Conservation (phyloP, 1,284 basidiomycete species). For the Rhodotorula sp. region DNA sequence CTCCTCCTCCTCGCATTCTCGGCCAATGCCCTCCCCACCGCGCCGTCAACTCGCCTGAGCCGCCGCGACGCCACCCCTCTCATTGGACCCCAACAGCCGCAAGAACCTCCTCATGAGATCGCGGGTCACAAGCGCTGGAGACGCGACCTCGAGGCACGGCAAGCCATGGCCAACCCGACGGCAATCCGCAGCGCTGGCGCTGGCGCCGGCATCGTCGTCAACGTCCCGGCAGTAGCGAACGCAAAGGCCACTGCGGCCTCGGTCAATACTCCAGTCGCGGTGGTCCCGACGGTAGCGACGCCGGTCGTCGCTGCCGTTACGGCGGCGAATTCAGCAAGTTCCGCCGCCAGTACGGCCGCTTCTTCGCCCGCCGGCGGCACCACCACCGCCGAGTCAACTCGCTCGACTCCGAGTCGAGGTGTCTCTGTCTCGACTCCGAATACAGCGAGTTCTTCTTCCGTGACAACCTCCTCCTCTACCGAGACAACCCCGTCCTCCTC, state of each 20-base stretch:
- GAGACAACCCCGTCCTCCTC: not conserved
- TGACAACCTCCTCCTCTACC: not conserved
- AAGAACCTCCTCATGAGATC: not conserved
- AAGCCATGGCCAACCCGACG: not conserved
- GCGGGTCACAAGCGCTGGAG: not conserved
- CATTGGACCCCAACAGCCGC: not conserved
- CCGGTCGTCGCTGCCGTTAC: not conserved
- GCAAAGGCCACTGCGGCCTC: not conserved
- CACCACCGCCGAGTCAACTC: not conserved
- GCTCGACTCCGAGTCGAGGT: not conserved
- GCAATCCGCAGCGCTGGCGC: too few relatives aligned
- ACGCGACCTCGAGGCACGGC: not conserved
- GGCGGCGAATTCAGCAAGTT: too few relatives aligned
- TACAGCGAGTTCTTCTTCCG: not conserved
- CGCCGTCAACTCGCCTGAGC: not conserved
- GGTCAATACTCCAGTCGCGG: too few relatives aligned
- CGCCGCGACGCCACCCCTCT: not conserved
- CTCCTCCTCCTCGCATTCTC: not conserved
- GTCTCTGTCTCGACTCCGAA: not conserved
- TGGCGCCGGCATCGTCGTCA: too few relatives aligned
- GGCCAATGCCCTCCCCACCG: not conserved
- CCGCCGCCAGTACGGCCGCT: too few relatives aligned
- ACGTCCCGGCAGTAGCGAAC: not conserved
- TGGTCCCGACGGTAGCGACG: not conserved
- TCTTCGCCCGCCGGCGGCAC: not conserved